Conservation (phyloP, 768 basidiomycete genomes). For the Panaeolus cyanescens region DNA sequence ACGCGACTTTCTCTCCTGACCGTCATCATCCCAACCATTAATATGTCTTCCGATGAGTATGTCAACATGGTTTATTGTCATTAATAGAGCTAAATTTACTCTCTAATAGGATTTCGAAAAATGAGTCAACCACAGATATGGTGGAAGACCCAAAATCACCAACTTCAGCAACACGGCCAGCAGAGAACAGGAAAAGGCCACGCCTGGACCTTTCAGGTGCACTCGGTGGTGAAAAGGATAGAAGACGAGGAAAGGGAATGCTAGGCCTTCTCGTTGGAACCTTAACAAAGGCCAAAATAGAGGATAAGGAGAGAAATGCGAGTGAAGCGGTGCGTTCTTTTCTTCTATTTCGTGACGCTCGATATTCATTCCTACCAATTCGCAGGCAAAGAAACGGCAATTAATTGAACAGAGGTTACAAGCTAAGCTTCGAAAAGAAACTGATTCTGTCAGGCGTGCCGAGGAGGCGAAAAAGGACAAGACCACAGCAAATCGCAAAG, state of each 20-base stretch:
- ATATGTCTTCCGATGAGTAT: conserved; percentile 59
- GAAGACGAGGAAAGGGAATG: conserved; percentile 87
- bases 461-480: conserved; percentile 89
- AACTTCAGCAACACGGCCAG: conserved; percentile 48
- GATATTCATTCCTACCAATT: neutral
- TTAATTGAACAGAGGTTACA: conserved; percentile 84
- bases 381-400: conserved; percentile 81
- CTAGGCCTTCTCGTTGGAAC: conserved; percentile 84
- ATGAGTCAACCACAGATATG: conserved; percentile 26
- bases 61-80: conserved; percentile 14
- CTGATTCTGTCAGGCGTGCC: conserved; percentile 80
- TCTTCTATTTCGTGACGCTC: neutral
- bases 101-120: conserved; percentile 24
- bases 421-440: conserved; percentile 82
- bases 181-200: conserved; percentile 64
- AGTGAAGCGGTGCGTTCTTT: conserved; percentile 70
- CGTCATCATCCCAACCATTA: conserved; percentile 17
- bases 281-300: conserved; percentile 84
- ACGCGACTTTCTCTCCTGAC: conserved; percentile 16
- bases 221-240: conserved; percentile 51
- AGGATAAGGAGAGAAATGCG: conserved; percentile 83
- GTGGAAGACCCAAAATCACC: conserved; percentile 37
- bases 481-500: conserved; percentile 70
- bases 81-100: neutral
- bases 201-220: conserved; percentile 63